Evolutionary conservation across 108 stramenopile species (phyloP), one percentile per base, ranked within the genome.

Genomic region (Conticribra weissflogii): DNA sequence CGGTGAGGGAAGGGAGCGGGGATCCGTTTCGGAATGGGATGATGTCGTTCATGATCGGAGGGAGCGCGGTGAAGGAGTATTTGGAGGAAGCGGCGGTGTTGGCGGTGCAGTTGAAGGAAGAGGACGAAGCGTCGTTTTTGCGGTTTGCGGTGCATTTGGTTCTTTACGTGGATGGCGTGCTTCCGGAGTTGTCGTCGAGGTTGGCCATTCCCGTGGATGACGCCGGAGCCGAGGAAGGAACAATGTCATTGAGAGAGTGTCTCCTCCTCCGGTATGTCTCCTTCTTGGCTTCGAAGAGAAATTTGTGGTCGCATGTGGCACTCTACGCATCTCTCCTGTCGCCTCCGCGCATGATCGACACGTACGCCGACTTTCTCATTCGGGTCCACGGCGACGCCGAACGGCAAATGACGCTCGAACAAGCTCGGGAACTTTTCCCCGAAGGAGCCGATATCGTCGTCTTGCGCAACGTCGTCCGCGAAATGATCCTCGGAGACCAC

Each of bases 261-360:
- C 48, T 75, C 17, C 45, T 80, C 16, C 66, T 75, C 46, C 44
- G 60, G 32, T 80, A 80, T 54, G 48, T 63, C 21, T 41, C 54
- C 3, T 36, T 62, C 31, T 59, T 80, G 19, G 53, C 67, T 12
- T 50, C 67, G 4, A 68, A 17, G 45, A 58, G 72, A 24, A 51
- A 61, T 24, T 52, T 90, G 17, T 90, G 89, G 89, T 47, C 79
- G 25, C 59, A 89, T 54, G 53, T 84, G 29, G 64, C 88, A 17
- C 68, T 94, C 4, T 94, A 94, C 66, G 79, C 86, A 4, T 84
- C 86, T 29, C 47, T 91, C 16, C 66, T 94, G 8, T 85, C 89
- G 2, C 63, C 79, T 53, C 64, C 69, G 0, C 74, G 54, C 24
- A 72, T 89, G 16, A 34, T 86, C 4, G 77, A 80, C 21, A 81